Percentiles rank a stretch among this genome's conserved stretches.
phyloP scores from a whole-genome alignment of 352 stramenopile species.

The Pythium folliculosum region DNA sequence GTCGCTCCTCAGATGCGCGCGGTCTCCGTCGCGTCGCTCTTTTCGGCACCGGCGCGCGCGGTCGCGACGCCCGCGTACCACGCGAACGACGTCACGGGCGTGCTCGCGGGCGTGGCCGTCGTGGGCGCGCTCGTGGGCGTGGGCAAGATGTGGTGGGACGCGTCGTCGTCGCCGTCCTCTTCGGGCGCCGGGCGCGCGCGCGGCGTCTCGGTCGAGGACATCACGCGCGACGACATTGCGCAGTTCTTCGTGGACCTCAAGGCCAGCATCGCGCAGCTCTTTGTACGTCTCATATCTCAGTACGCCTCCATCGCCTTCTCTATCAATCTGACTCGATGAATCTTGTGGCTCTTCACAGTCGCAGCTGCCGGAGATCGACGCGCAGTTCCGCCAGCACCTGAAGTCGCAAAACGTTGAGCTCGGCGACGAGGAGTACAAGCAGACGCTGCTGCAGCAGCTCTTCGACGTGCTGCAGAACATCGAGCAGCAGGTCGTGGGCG shows the following conservation, averaged over 20 bases:
- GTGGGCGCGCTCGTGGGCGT: slow-evolving; percentile 69
- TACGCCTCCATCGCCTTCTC: no score
- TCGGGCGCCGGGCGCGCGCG: neutral
- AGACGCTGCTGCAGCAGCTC: slow-evolving; percentile 69
- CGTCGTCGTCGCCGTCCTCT: slow-evolving; percentile 42
- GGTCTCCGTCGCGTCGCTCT: slow-evolving; percentile 18
- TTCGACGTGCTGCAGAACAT: slow-evolving; percentile 75
- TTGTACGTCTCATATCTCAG: no score
- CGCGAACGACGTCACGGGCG: slow-evolving; percentile 54
- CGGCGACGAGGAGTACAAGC: slow-evolving; percentile 72
- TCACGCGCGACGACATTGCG: slow-evolving; percentile 58
- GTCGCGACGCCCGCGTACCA: slow-evolving; percentile 31
- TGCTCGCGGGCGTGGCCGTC: slow-evolving; percentile 70
- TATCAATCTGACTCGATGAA: neutral
- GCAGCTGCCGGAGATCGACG: slow-evolving; percentile 69
- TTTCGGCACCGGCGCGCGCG: slow-evolving; percentile 22
- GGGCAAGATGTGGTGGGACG: slow-evolving; percentile 88
- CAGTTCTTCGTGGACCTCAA: slow-evolving; percentile 79
- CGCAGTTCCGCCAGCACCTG: slow-evolving; percentile 61
- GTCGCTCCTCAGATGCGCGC: slow-evolving; percentile 1
- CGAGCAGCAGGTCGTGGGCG: slow-evolving; percentile 61
- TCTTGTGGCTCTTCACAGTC: slow-evolving; percentile 34
- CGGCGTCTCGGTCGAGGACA: slow-evolving; percentile 43
- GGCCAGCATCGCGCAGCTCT: slow-evolving; percentile 57
- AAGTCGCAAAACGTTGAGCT: slow-evolving; percentile 69